A percentile compares a stretch with the other conserved stretches of the same genome.
These are phyloP conservation scores for Neurospora discreta DNA, from an alignment of 495 filamentous ascomycete genomes.

Conservation along the genomic window DNA sequence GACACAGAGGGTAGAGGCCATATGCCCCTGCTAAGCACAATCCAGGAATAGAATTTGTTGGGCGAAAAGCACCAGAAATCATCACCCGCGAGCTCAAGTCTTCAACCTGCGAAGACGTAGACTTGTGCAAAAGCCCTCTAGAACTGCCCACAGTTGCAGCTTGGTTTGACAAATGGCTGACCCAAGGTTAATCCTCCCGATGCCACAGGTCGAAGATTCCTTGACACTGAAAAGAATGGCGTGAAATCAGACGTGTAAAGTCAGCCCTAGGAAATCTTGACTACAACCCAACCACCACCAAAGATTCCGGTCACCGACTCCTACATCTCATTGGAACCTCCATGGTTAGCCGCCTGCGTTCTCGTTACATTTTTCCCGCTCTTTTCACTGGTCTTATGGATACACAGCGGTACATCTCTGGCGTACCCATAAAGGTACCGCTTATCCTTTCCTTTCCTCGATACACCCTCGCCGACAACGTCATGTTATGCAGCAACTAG, in stretches of 20 bases:
- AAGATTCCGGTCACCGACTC: background rate
- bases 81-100: background rate
- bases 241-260: background rate
- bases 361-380: background rate
- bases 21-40: background rate
- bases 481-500: slow-evolving; percentile 20
- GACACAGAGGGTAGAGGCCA: background rate
- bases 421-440: background rate
- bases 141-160: background rate
- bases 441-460: slow-evolving; percentile 5
- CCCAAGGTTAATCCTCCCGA: background rate
- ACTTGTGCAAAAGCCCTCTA: background rate
- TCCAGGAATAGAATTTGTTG: background rate
- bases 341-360: background rate
- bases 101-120: background rate
- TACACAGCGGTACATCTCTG: background rate
- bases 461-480: slow-evolving; percentile 6
- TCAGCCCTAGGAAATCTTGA: background rate
- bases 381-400: background rate
- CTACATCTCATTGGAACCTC: background rate
- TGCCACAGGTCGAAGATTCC: background rate
- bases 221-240: background rate
- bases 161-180: background rate
- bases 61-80: background rate
- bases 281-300: background rate